Conservation (phyloP, 2,329 filamentous ascomycete species). For the Ascochyta pisi region DNA sequence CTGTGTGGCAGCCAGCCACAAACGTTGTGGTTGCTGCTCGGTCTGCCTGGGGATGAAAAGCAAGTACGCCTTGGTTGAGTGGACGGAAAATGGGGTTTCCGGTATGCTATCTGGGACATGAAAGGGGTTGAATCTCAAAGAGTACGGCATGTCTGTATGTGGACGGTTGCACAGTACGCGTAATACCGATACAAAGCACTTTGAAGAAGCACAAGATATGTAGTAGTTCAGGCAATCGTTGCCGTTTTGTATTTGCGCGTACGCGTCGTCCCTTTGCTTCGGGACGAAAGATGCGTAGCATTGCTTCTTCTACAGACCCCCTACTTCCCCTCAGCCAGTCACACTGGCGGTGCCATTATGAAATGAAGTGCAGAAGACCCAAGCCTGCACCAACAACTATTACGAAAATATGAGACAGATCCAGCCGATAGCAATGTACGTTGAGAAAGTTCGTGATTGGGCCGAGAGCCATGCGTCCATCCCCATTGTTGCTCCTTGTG, state of each 20-base stretch:
- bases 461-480: conserved; percentile 9
- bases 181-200: background rate
- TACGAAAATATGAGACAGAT: conserved; percentile 17
- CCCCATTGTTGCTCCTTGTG: conserved; percentile 11
- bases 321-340: conserved; percentile 1
- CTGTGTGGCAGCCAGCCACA: conserved; percentile 7
- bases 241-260: conserved; percentile 14
- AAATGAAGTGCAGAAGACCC: conserved; percentile 10
- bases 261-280: conserved; percentile 6
- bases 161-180: conserved; percentile 2
- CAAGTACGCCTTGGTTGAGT: background rate
- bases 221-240: conserved; percentile 6
- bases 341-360: conserved; percentile 9
- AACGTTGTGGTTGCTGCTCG: background rate
- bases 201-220: background rate
- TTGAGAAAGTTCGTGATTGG: conserved; percentile 17
- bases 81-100: background rate
- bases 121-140: background rate
- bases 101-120: background rate
- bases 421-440: conserved; percentile 18
- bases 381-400: conserved; percentile 10
- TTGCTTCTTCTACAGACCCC: conserved; percentile 12
- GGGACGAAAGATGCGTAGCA: conserved; percentile 7
- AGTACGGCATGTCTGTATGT: background rate
- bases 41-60: background rate